Evolutionary conservation across 2,329 filamentous ascomycete species (phyloP).

Genomic region (Paracoccidioides lutzii): DNA sequence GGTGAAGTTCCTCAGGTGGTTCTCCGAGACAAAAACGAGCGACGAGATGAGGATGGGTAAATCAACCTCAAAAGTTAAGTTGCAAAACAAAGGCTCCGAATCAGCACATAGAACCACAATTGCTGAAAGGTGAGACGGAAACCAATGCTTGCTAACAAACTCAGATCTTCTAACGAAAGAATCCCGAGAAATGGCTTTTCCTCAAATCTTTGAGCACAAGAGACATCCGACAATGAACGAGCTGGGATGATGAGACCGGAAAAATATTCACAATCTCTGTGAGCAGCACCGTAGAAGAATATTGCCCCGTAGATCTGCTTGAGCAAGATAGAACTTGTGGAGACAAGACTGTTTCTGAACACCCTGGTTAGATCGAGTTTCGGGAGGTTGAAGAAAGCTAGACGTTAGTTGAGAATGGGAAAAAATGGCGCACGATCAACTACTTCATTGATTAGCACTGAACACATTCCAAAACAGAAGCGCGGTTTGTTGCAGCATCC

Average conservation of each 20-base stretch:
- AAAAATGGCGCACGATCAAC: slow-evolving; percentile 22
- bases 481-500: slow-evolving; percentile 17
- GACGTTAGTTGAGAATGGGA: slow-evolving; percentile 22
- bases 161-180: slow-evolving; percentile 11
- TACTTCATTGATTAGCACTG: slow-evolving; percentile 26
- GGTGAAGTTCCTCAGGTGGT: slow-evolving; percentile 21
- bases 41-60: slow-evolving; percentile 24
- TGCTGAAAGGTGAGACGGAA: slow-evolving; percentile 14
- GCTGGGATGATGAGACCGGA: neutral
- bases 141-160: neutral
- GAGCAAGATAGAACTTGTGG: neutral
- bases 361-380: slow-evolving; percentile 11
- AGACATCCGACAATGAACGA: neutral
- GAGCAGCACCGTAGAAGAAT: neutral
- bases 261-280: neutral
- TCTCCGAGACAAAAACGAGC: slow-evolving; percentile 34
- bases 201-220: neutral
- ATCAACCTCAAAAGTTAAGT: slow-evolving; percentile 22
- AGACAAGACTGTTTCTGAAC: neutral
- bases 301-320: neutral
- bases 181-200: slow-evolving; percentile 9
- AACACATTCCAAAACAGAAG: slow-evolving; percentile 15
- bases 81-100: slow-evolving; percentile 21
- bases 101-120: slow-evolving; percentile 21
- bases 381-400: slow-evolving; percentile 19